A percentile compares a stretch with the other conserved stretches of the same genome.
These are phyloP conservation scores for Malassezia globosa DNA, from an alignment of 1,284 basidiomycete species.

Conservation along the genomic window DNA sequence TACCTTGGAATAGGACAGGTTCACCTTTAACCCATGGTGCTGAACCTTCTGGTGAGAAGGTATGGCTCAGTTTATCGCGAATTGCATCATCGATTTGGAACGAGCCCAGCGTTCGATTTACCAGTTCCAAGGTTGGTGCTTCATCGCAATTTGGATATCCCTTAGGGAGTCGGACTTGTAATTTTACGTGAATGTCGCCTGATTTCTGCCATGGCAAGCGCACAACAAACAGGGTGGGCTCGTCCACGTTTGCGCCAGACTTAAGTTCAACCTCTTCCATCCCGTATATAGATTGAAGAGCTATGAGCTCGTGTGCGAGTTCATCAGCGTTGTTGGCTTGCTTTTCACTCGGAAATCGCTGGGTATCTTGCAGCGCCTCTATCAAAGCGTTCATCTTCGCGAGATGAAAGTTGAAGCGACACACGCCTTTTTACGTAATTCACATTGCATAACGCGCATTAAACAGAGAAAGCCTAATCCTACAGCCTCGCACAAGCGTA, in stretches of 20 bases:
- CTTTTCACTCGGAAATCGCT: neutral
- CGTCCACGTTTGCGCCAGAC: slow-evolving; percentile 27
- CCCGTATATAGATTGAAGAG: slow-evolving; percentile 40
- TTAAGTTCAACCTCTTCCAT: slow-evolving; percentile 31
- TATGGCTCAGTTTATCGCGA: neutral
- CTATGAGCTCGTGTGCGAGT: slow-evolving; percentile 13
- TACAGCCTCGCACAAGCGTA: neutral
- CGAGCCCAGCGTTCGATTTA: neutral
- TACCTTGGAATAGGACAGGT: slow-evolving; percentile 44
- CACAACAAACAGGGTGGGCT: slow-evolving; percentile 7
- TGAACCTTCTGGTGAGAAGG: neutral
- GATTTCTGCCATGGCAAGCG: neutral
- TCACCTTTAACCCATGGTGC: slow-evolving; percentile 26
- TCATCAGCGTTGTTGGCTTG: slow-evolving; percentile 1
- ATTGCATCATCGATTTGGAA: slow-evolving; percentile 8
- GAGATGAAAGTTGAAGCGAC: neutral
- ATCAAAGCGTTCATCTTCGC: slow-evolving; percentile 5
- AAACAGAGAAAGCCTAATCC: no score
- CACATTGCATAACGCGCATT: no score
- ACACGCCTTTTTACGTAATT: slow-evolving; percentile 1
- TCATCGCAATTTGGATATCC: slow-evolving; percentile 3
- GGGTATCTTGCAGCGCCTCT: slow-evolving; percentile 1
- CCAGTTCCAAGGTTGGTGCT: slow-evolving; percentile 3
- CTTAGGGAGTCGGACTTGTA: neutral
- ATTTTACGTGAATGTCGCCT: neutral